phyloP scores from a whole-genome alignment of 441 rosid species.

The Omphalea diandra region DNA sequence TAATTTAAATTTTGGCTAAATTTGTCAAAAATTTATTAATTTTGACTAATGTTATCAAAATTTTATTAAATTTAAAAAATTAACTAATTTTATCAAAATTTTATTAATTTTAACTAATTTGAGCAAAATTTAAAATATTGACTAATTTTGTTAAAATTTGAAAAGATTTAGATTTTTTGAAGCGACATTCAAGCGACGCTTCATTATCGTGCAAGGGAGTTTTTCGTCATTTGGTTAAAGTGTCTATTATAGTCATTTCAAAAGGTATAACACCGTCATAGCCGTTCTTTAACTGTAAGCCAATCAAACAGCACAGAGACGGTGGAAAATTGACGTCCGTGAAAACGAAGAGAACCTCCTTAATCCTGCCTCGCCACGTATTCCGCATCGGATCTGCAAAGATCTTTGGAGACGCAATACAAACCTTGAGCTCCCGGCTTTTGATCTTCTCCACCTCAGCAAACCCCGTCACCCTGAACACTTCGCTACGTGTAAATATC shows the following conservation, averaged over 20 bases:
- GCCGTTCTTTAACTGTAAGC: neutral
- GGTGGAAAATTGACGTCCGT: slow-evolving; percentile 18
- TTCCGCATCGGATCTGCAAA: slow-evolving; percentile 13
- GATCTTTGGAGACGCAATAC: slow-evolving; percentile 23
- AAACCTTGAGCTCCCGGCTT: slow-evolving; percentile 31
- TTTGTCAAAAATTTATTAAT: no score
- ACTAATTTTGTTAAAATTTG: no score
- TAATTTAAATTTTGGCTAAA: no score
- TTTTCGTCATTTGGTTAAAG: neutral
- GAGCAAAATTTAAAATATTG: no score
- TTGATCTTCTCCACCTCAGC: slow-evolving; percentile 50
- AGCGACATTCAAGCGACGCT: no score
- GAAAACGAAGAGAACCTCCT: neutral
- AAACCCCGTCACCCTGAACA: neutral
- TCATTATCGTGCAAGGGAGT: neutral
- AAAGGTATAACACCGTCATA: slow-evolving; percentile 10
- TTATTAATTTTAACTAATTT: no score
- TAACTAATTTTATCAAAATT: no score
- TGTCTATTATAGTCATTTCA: neutral
- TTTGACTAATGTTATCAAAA: no score
- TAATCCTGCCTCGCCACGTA: slow-evolving; percentile 24
- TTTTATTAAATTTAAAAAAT: no score
- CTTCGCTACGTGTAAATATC: slow-evolving; percentile 26
- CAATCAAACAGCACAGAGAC: neutral
- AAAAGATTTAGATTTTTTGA: no score